These are phyloP conservation scores for Stagonosporopsis vannaccii DNA, from an alignment of 2,329 filamentous ascomycete genomes.

Conservation along the genomic window DNA sequence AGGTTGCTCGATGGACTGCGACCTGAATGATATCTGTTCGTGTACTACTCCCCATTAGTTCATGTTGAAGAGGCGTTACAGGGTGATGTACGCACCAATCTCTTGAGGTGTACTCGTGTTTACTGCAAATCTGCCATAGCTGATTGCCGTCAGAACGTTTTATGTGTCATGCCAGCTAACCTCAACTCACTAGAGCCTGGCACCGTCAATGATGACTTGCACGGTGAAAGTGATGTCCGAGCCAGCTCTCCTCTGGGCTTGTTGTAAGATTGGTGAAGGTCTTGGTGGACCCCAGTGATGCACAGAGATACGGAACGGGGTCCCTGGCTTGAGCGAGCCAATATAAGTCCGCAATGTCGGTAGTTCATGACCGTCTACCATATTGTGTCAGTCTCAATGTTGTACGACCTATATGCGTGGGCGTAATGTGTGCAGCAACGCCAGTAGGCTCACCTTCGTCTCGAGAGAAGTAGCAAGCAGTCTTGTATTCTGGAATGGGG, in stretches of 20 bases:
- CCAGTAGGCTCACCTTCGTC: constrained; percentile 48
- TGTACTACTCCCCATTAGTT: constrained; percentile 23
- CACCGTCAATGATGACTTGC: constrained; percentile 41
- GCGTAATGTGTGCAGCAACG: background rate
- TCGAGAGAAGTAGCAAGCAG: constrained; percentile 72
- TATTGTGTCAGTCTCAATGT: background rate
- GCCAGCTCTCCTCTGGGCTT: constrained; percentile 30
- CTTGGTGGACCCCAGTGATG: constrained; percentile 44
- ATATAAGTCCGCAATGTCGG: constrained; percentile 45
- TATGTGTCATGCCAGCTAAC: constrained; percentile 19
- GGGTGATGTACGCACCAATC: constrained; percentile 28
- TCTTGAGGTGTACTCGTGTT: constrained; percentile 42
- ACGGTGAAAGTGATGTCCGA: constrained; percentile 39
- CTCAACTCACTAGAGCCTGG: constrained; percentile 38
- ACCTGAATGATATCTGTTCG: constrained; percentile 32
- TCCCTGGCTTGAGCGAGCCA: constrained; percentile 31
- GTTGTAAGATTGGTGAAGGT: constrained; percentile 35
- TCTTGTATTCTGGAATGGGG: constrained; percentile 83
- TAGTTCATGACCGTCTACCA: constrained; percentile 38
- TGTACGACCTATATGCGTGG: background rate
- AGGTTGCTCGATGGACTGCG: constrained; percentile 52
- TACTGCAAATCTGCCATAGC: constrained; percentile 38
- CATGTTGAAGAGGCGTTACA: background rate
- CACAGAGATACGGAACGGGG: constrained; percentile 46
- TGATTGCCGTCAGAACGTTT: constrained; percentile 31